phyloP scores from a whole-genome alignment of 2,329 filamentous ascomycete genomes.

The Colletotrichum liaoningense region DNA sequence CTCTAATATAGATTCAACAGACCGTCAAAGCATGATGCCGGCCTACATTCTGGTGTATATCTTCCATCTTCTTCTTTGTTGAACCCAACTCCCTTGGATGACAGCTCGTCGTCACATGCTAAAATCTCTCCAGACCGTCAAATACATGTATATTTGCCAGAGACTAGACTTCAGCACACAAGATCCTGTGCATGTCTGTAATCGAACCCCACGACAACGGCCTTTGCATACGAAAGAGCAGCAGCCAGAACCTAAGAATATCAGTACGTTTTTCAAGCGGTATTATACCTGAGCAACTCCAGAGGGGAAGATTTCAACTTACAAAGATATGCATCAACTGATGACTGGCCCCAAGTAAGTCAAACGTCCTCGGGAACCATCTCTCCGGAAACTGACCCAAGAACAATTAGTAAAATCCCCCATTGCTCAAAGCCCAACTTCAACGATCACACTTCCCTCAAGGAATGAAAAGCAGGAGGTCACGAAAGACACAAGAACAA shows the following conservation, averaged over 20 bases:
- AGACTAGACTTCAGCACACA: neutral
- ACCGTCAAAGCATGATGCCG: neutral
- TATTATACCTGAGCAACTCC: too few species aligned
- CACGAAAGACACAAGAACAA: neutral
- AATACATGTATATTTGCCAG: too few species aligned
- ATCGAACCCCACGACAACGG: constrained; percentile 20
- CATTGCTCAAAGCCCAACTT: too few species aligned
- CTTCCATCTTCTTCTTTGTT: fast-evolving
- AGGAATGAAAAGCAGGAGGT: too few species aligned
- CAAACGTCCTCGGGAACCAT: constrained; percentile 55
- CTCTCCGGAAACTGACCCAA: constrained; percentile 53
- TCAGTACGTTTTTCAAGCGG: neutral
- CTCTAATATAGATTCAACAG: neutral
- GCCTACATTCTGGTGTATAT: too few species aligned
- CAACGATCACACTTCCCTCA: too few species aligned
- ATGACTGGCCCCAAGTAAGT: constrained; percentile 59
- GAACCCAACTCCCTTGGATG: neutral
- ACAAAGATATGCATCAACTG: constrained; percentile 62
- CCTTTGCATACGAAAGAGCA: constrained; percentile 20
- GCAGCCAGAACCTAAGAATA: constrained; percentile 43
- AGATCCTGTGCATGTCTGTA: neutral
- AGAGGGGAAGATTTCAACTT: neutral
- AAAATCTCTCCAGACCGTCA: too few species aligned
- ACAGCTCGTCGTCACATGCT: too few species aligned
- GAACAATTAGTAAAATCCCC: neutral